Evolutionary conservation across 371 early-diverging fungal genomes (phyloP), one percentile per base, ranked within the genome.

Genomic region (Dichotomocladium elegans): DNA sequence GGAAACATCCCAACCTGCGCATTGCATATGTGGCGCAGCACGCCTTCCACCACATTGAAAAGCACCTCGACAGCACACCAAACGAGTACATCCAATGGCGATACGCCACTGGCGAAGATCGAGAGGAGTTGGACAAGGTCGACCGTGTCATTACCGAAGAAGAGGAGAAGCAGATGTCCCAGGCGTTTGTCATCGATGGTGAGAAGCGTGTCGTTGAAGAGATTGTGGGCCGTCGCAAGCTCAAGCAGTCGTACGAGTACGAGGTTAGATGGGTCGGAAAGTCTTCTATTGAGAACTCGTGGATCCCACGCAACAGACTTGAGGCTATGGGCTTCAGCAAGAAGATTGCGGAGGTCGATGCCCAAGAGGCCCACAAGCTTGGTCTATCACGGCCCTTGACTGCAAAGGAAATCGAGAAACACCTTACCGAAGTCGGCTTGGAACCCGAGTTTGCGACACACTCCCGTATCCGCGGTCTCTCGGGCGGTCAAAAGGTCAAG

Each of bases 401-500:
- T 14, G 68, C 78, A 33, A 78, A 73, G 53, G 84, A 86, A 58
- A 84, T 85, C 40, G 83, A 86, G 60, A 86, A 81, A 73, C 87
- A 88, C 58, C 62, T 88, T 61, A 60, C 58, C 30, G 87, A 87
- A 61, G 71, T 88, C 55, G 88, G 88, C 52, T 68, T 87, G 41
- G 82, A 82, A 37, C 70, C 87, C 35, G 86, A 88, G 53, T 85
- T 87, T 57, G 88, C 86, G 42, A 84, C 90, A 55, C 90, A 92
- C 81, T 81, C 79, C 64, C 88, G 85, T 64, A 90, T 92, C 66
- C 80, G 81, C 72, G 90, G 88, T 75, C 82, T 95, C 11, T 91
- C 92, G 46, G 93, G 93, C 66, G 93, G 93, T 50, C 93, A 95
- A 68, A 95, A 95, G 76, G 91, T 90, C 71, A 88, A 90, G 81